Conservation (phyloP, 1,284 basidiomycete genomes). For the Jaminaea rosea region DNA sequence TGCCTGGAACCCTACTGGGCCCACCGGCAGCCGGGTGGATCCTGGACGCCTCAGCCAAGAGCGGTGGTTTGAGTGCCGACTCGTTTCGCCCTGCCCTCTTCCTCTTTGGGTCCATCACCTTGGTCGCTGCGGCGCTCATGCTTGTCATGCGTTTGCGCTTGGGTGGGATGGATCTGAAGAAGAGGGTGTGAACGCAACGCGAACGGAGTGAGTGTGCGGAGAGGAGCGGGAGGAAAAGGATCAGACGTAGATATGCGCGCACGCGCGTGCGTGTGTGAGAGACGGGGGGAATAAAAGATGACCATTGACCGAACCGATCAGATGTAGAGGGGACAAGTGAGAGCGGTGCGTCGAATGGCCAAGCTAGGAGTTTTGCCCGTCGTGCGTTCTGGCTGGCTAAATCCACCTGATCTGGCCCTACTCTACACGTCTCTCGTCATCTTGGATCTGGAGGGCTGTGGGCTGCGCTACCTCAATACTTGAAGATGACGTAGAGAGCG, state of each 20-base stretch:
- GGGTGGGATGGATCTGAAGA: conserved; percentile 6
- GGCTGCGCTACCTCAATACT: conserved; percentile 18
- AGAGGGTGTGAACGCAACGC: conserved; percentile 6
- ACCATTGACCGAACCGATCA: too few species aligned
- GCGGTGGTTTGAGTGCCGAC: conserved; percentile 11
- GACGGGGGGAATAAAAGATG: too few species aligned
- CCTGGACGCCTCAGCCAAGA: conserved; percentile 22
- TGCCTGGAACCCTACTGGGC: conserved; percentile 21
- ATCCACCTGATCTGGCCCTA: background rate
- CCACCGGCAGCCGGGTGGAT: conserved; percentile 22
- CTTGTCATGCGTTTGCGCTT: conserved; percentile 10
- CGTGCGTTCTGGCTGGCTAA: too few species aligned
- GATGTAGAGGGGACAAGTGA: too few species aligned
- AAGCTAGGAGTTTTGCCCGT: too few species aligned
- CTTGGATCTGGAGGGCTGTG: background rate
- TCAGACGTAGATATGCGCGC: too few species aligned
- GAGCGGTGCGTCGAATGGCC: too few species aligned
- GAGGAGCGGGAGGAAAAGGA: too few species aligned
- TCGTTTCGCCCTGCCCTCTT: conserved; percentile 20
- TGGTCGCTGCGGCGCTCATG: conserved; percentile 15
- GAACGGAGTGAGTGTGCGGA: too few species aligned
- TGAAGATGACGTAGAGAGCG: conserved; percentile 41
- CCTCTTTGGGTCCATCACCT: conserved; percentile 18
- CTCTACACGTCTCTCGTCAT: background rate
- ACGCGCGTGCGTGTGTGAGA: too few species aligned